phyloP scores from a whole-genome alignment of 139 green algal genomes.

The Desmodesmus armatus region DNA sequence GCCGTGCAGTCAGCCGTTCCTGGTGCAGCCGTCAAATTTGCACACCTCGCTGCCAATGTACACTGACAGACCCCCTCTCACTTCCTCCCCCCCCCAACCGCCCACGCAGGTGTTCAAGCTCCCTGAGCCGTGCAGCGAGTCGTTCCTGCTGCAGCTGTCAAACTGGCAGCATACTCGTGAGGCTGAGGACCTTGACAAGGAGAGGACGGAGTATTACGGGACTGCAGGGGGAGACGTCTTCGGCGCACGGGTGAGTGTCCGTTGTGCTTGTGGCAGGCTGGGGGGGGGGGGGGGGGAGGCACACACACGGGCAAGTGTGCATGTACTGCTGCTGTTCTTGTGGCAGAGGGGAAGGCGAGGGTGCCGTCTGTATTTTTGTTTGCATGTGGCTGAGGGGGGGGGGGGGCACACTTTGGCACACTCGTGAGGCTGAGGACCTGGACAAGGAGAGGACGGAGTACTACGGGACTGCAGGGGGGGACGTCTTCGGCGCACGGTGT shows the following conservation, averaged over 20 bases:
- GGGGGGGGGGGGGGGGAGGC: background rate
- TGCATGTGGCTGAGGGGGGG: background rate
- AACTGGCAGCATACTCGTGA: conserved; percentile 18
- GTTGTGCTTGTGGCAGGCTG: background rate
- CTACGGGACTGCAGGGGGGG: conserved; percentile 29
- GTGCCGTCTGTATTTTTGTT: background rate
- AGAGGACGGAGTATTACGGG: conserved; percentile 32
- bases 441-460: conserved; percentile 20
- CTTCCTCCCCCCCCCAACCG: no score
- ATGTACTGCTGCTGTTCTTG: background rate
- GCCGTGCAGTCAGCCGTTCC: background rate
- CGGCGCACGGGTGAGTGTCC: no score
- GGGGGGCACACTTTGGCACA: no score
- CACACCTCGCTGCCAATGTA: no score
- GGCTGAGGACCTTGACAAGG: conserved; percentile 24
- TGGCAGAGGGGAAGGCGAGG: no score
- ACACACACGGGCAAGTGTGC: background rate
- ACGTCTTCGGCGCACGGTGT: no score
- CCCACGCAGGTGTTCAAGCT: background rate
- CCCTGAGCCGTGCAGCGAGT: conserved; percentile 3
- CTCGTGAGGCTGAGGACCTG: conserved; percentile 28
- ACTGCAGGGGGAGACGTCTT: conserved; percentile 13
- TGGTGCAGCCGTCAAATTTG: background rate
- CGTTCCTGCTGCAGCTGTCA: background rate
- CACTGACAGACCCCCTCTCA: no score